phyloP scores from a whole-genome alignment of 305 asterid genomes.

The Fraxinus sp. region DNA sequence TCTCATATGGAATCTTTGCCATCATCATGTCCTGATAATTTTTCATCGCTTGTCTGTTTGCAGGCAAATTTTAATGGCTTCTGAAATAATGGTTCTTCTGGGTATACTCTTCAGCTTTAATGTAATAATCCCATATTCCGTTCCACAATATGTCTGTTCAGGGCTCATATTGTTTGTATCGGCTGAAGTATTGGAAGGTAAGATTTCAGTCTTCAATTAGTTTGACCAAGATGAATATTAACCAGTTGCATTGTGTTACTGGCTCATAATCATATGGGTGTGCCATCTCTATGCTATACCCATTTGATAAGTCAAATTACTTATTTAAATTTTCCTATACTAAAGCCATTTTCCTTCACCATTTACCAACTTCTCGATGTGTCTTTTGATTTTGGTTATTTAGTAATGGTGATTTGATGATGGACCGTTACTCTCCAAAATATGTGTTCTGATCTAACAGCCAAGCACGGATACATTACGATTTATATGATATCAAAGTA shows the following conservation, averaged over 20 bases:
- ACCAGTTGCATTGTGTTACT: neutral
- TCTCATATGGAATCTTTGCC: constrained; percentile 15
- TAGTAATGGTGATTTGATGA: neutral
- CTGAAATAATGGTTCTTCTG: constrained; percentile 81
- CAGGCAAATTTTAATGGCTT: constrained; percentile 95
- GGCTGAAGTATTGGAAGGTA: constrained; percentile 97
- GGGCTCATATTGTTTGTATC: constrained; percentile 94
- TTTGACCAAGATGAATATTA: neutral
- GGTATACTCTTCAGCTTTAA: constrained; percentile 88
- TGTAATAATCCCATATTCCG: constrained; percentile 57
- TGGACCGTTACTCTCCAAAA: neutral
- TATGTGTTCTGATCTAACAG: neutral
- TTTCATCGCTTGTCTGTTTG: constrained; percentile 9
- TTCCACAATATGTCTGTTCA: constrained; percentile 79
- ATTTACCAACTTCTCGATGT: neutral
- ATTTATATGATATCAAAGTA: neutral
- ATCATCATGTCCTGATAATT: constrained; percentile 3
- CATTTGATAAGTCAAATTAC: neutral
- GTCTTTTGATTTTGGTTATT: neutral
- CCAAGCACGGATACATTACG: neutral
- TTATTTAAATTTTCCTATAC: neutral
- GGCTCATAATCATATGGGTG: neutral
- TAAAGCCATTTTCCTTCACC: neutral
- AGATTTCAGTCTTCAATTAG: constrained; percentile 6
- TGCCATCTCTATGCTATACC: neutral